Conservation (phyloP, 257 asterid genomes). For the Jaltomata sinuosa region DNA sequence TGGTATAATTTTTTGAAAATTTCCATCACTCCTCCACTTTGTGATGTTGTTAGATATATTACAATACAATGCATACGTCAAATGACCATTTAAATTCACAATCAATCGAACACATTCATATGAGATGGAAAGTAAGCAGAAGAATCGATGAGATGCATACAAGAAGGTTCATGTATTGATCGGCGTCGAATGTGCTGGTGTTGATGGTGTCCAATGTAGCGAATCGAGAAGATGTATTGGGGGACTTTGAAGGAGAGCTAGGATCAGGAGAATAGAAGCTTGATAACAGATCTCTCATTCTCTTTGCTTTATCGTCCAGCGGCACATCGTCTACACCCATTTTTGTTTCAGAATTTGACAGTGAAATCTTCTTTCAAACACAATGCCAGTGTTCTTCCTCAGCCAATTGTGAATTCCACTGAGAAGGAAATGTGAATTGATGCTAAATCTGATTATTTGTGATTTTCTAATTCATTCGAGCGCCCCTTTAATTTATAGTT, state of each 20-base stretch:
- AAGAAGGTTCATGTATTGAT: constrained; percentile 96
- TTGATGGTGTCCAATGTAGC: constrained; percentile 96
- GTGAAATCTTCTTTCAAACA: neutral
- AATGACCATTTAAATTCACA: neutral
- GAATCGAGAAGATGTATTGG: constrained; percentile 59
- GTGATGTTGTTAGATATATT: neutral
- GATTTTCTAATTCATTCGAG: neutral
- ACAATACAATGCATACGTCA: neutral
- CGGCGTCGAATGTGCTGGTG: constrained; percentile 78
- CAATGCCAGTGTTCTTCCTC: neutral
- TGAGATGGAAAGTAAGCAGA: neutral
- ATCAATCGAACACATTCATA: neutral
- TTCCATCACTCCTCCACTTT: neutral
- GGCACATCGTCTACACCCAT: constrained; percentile 64
- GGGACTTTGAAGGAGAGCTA: constrained; percentile 20
- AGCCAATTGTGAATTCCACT: neutral
- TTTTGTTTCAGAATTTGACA: neutral
- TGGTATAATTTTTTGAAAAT: too few relatives aligned
- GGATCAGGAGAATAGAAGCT: constrained; percentile 90
- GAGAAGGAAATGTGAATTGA: neutral
- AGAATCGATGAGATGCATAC: constrained; percentile 22
- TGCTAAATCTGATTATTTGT: neutral
- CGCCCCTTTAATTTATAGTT: neutral
- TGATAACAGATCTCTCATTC: constrained; percentile 94
- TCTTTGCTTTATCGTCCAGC: constrained; percentile 89